Conservation (phyloP, 169 alveolate genomes). For the Plasmodium sp. region DNA sequence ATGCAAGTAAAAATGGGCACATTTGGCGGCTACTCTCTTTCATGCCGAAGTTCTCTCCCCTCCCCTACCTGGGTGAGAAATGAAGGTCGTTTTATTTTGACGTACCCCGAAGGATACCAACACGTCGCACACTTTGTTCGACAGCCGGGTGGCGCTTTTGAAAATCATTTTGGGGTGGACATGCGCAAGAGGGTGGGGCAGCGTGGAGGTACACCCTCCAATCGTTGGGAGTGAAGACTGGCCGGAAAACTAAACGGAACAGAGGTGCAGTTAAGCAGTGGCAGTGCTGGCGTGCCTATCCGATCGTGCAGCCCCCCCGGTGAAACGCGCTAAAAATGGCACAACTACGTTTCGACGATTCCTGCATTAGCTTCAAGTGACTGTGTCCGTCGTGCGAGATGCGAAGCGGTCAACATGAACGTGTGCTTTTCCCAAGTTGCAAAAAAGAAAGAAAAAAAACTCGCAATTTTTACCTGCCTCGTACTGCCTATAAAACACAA, state of each 20-base stretch:
- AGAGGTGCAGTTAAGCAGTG: neutral
- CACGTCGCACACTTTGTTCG: constrained; percentile 83
- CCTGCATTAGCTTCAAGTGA: neutral
- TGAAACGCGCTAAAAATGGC: neutral
- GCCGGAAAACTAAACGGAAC: neutral
- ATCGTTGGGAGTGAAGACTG: neutral
- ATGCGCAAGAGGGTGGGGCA: neutral
- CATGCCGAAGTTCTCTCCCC: neutral
- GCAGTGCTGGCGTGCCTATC: neutral
- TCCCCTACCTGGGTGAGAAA: constrained; percentile 85
- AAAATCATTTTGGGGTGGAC: constrained; percentile 33
- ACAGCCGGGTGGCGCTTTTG: constrained; percentile 5
- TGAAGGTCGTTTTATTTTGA: constrained; percentile 81
- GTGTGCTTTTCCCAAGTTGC: neutral
- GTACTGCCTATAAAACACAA: neutral
- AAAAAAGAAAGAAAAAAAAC: too few relatives aligned
- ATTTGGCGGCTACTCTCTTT: neutral
- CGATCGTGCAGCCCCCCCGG: neutral
- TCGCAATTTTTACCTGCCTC: neutral
- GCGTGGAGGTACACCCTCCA: neutral
- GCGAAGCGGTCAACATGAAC: neutral
- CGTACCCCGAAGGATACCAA: constrained; percentile 86
- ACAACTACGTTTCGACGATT: neutral
- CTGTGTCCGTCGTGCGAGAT: neutral
- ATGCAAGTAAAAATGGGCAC: neutral